A percentile compares a stretch with the other conserved stretches of the same genome.
Conservation (phyloP, 2,329 filamentous ascomycete genomes). For the Lachnellula occidentalis region DNA sequence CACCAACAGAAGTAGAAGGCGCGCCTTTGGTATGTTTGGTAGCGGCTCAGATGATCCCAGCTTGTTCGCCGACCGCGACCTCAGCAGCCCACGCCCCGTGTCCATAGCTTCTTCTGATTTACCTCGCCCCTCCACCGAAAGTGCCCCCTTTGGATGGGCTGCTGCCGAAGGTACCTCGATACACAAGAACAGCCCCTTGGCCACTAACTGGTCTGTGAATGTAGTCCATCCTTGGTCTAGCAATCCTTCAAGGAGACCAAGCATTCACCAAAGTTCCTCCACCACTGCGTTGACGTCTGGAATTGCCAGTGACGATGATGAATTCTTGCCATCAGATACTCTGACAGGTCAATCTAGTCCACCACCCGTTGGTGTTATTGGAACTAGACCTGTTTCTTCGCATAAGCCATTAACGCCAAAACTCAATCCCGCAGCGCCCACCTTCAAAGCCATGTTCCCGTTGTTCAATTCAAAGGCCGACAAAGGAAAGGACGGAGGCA, state of each 20-base stretch:
- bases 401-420: constrained; percentile 48
- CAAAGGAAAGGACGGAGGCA: constrained; percentile 32
- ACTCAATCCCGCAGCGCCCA: constrained; percentile 84
- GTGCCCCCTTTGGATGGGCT: constrained; percentile 66
- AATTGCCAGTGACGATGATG: constrained; percentile 58
- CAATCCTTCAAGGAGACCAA: constrained; percentile 74
- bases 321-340: constrained; percentile 54
- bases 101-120: constrained; percentile 67
- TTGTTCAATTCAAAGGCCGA: constrained; percentile 40
- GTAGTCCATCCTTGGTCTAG: constrained; percentile 60
- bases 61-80: constrained; percentile 48
- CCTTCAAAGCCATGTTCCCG: constrained; percentile 67
- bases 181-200: constrained; percentile 48
- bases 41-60: constrained; percentile 41
- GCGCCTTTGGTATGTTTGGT: constrained; percentile 41
- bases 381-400: constrained; percentile 59
- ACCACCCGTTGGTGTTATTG: constrained; percentile 66
- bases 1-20: constrained; percentile 18
- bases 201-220: constrained; percentile 44
- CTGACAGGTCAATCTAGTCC: constrained; percentile 47
- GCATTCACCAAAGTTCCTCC: constrained; percentile 65
- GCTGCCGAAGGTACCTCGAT: constrained; percentile 40
- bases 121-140: constrained; percentile 74
- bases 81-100: constrained; percentile 57
- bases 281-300: constrained; percentile 57